Conservation (phyloP, 1,284 basidiomycete genomes). For the Melampsora larici-populina region DNA sequence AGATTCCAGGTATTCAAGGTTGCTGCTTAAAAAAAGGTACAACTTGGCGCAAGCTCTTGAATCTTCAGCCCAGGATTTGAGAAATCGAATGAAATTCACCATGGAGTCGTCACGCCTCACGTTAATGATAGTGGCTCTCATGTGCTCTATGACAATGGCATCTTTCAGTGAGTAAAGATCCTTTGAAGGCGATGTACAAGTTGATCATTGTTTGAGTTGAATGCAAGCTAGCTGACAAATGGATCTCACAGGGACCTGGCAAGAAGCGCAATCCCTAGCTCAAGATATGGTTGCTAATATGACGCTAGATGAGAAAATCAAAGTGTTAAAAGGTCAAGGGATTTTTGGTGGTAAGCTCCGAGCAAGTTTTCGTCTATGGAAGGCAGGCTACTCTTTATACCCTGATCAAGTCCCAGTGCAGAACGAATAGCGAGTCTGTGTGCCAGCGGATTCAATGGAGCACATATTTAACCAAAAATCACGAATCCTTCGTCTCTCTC, state of each 20-base stretch:
- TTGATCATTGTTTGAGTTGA: not conserved
- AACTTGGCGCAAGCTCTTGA: too few species aligned
- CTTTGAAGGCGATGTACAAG: not conserved
- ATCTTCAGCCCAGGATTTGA: too few species aligned
- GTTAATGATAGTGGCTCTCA: not conserved
- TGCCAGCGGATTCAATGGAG: too few species aligned
- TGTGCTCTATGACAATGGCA: not conserved
- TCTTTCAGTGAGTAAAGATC: not conserved
- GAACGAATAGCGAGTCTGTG: too few species aligned
- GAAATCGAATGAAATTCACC: not conserved
- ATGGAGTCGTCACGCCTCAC: not conserved
- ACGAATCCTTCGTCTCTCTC: not conserved
- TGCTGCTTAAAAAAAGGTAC: too few species aligned
- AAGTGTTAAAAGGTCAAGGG: not conserved
- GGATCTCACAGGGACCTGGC: slow-evolving; percentile 21
- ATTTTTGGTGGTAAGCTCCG: not conserved
- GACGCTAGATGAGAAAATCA: slow-evolving; percentile 38
- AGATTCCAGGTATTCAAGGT: too few species aligned
- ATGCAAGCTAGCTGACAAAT: not conserved
- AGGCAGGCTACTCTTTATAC: too few species aligned
- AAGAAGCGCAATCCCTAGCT: slow-evolving; percentile 5
- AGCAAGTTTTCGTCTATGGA: not conserved
- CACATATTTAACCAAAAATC: too few species aligned
- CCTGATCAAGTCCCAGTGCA: too few species aligned
- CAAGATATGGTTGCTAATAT: slow-evolving; percentile 29